Evolutionary conservation across 140 eudicot genomes (phyloP).

Genomic region (Erigeron philadelphicus): DNA sequence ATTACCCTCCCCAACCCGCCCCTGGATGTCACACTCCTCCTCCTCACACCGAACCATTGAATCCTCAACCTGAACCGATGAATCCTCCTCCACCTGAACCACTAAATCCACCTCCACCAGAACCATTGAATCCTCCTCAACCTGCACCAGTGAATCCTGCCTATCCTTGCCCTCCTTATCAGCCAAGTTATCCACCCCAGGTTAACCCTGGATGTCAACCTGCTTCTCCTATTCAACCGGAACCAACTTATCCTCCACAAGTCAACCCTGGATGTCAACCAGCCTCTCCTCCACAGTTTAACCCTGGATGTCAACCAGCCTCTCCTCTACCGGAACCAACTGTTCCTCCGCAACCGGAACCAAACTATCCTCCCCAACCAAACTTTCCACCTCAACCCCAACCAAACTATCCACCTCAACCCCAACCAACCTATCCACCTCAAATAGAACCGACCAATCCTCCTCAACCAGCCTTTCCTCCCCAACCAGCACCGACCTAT

Average conservation of each 20-base stretch:
- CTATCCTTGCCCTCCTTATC: not conserved
- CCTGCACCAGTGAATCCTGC: constrained; percentile 16
- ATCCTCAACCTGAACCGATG: constrained; percentile 1
- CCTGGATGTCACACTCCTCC: not conserved
- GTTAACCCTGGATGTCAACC: not conserved
- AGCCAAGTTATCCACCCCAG: constrained; percentile 18
- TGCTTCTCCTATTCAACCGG: not conserved
- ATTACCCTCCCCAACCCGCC: constrained; percentile 5
- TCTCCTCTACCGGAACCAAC: constrained; percentile 10
- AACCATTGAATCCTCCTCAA: constrained; percentile 2
- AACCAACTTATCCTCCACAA: not conserved
- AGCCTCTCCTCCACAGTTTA: not conserved
- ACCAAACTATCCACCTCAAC: constrained; percentile 9
- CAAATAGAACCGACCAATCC: constrained; percentile 6
- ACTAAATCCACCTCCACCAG: not conserved
- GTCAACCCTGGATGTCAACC: not conserved
- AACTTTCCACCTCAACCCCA: constrained; percentile 21
- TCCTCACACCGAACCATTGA: constrained; percentile 8
- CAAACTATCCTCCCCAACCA: constrained; percentile 18
- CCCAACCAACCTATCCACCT: not conserved
- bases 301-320: not conserved
- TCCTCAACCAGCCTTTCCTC: constrained; percentile 4
- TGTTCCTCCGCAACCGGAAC: constrained; percentile 9
- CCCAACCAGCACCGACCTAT: constrained; percentile 17
- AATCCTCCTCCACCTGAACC: constrained; percentile 10